A percentile compares a stretch with the other conserved stretches of the same genome.
Evolutionary conservation across 768 basidiomycete species (phyloP).

Genomic region (Udeniomyces megalosporus): DNA sequence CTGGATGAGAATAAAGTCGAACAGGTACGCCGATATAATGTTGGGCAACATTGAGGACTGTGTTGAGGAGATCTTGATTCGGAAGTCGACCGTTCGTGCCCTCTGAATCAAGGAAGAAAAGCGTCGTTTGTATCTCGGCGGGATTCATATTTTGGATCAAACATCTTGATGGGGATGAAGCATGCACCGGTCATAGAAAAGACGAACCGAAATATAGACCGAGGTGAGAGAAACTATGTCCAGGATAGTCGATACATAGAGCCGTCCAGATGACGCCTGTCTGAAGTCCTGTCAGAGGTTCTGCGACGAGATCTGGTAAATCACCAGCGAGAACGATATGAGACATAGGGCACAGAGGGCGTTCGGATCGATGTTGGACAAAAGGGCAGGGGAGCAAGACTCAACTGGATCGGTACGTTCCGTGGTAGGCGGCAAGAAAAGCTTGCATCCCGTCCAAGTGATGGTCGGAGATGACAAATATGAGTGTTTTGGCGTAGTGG

Average conservation of each 20-base stretch:
- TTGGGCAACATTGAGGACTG: constrained; percentile 52
- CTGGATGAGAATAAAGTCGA: constrained; percentile 57
- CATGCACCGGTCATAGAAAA: neutral
- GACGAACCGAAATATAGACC: constrained; percentile 80
- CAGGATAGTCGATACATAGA: constrained; percentile 83
- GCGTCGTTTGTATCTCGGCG: too few species aligned
- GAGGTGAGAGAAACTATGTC: constrained; percentile 88
- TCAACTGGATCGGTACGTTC: constrained; percentile 47
- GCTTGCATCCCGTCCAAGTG: constrained; percentile 85
- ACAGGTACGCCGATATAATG: constrained; percentile 60
- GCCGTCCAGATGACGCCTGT: constrained; percentile 94
- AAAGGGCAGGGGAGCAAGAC: neutral
- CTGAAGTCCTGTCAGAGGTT: neutral
- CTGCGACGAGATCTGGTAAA: neutral
- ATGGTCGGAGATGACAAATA: constrained; percentile 77
- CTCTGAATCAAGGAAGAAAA: constrained; percentile 38
- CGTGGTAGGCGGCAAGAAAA: constrained; percentile 75
- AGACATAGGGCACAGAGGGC: neutral
- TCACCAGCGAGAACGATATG: neutral
- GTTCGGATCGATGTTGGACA: too few species aligned
- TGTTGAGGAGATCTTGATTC: constrained; percentile 88
- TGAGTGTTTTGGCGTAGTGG: constrained; percentile 85
- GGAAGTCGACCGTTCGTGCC: constrained; percentile 87
- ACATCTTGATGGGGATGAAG: neutral
- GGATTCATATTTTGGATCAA: neutral